phyloP scores from a whole-genome alignment of 1,284 basidiomycete genomes.

The Cryptococcus wingfieldii region DNA sequence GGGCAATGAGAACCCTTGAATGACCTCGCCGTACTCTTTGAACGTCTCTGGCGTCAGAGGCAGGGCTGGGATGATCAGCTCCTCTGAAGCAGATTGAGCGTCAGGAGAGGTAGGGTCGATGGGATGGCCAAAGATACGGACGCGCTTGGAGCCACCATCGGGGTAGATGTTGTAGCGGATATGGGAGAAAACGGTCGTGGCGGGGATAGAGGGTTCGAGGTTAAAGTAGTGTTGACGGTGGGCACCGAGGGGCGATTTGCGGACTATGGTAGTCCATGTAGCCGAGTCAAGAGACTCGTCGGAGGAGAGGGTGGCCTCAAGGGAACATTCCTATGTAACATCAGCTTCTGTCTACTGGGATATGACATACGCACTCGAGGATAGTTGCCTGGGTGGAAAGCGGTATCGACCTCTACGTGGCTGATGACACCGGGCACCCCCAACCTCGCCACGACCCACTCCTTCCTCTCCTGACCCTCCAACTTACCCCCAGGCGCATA shows the following conservation, averaged over 20 bases:
- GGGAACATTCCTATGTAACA: neutral
- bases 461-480: constrained; percentile 64
- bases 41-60: constrained; percentile 80
- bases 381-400: constrained; percentile 95
- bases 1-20: constrained; percentile 61
- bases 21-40: constrained; percentile 75
- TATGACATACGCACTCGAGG: constrained; percentile 62
- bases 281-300: constrained; percentile 45
- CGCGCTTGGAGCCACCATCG: constrained; percentile 91
- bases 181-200: constrained; percentile 66
- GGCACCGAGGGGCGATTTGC: constrained; percentile 76
- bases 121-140: constrained; percentile 72
- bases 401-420: constrained; percentile 84
- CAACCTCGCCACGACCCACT: constrained; percentile 89
- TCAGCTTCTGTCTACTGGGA: neutral
- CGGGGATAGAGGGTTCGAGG: constrained; percentile 58
- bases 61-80: constrained; percentile 52
- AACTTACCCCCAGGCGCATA: constrained; percentile 27
- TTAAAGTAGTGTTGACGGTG: constrained; percentile 87
- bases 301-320: constrained; percentile 28
- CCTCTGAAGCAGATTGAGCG: constrained; percentile 1
- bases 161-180: constrained; percentile 85
- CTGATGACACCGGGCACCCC: constrained; percentile 66
- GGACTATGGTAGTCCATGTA: constrained; percentile 70
- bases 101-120: constrained; percentile 16